These are phyloP conservation scores for Pseudocercospora cruenta DNA, from an alignment of 2,329 filamentous ascomycete species.

Conservation along the genomic window DNA sequence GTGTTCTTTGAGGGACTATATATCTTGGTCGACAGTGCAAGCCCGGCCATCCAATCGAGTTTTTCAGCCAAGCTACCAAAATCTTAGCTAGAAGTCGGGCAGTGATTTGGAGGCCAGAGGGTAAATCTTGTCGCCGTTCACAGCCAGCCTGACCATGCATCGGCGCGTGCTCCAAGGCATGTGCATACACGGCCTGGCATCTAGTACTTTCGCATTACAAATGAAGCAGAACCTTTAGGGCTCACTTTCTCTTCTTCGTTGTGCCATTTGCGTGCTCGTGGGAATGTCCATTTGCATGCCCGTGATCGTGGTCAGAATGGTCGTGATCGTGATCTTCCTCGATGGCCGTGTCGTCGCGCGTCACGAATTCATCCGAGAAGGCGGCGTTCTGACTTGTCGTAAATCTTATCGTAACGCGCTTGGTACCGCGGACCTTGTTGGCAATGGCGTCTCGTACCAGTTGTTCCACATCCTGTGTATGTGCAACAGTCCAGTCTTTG, in stretches of 20 bases:
- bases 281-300: conserved; percentile 20
- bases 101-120: neutral
- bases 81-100: neutral
- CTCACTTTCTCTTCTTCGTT: conserved; percentile 27
- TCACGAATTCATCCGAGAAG: conserved; percentile 71
- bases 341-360: conserved; percentile 19
- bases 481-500: conserved; percentile 72
- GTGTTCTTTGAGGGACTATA: neutral
- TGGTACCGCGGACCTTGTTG: conserved; percentile 77
- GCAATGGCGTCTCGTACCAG: conserved; percentile 73
- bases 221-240: neutral
- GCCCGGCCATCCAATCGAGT: neutral
- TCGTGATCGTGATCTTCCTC: conserved; percentile 27
- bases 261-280: conserved; percentile 6
- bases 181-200: neutral
- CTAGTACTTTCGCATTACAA: neutral
- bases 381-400: conserved; percentile 56
- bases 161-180: neutral
- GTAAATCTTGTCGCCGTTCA: neutral
- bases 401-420: conserved; percentile 82
- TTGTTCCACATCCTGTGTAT: conserved; percentile 72
- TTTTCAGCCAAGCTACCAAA: neutral
- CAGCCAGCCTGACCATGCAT: neutral
- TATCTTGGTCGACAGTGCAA: neutral
- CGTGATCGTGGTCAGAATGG: conserved; percentile 32